phyloP scores from a whole-genome alignment of 768 basidiomycete genomes.

The Pleurotus ostreatus region DNA sequence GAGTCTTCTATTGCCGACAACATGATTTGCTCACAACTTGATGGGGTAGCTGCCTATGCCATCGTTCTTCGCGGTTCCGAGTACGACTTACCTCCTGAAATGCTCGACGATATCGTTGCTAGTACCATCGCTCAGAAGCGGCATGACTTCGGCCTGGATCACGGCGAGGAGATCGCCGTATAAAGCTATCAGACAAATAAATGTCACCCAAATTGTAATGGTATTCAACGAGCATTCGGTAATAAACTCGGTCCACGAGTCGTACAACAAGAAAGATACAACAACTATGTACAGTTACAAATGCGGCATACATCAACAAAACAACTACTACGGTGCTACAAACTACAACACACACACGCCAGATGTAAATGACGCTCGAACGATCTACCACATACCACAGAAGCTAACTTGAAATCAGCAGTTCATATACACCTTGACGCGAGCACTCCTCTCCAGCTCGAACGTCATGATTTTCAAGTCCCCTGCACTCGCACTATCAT shows the following conservation, averaged over 20 bases:
- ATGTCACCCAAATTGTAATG: neutral
- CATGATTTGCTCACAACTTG: constrained; percentile 7
- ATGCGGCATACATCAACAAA: neutral
- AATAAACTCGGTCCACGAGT: neutral
- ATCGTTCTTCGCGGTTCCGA: constrained; percentile 70
- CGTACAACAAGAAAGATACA: neutral
- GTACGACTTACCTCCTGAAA: constrained; percentile 63
- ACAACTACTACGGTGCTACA: neutral
- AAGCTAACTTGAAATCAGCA: neutral
- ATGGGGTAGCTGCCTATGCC: constrained; percentile 59
- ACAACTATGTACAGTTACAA: neutral
- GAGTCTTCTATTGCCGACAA: neutral
- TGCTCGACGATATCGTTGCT: constrained; percentile 66
- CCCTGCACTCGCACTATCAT: neutral
- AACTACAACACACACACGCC: neutral
- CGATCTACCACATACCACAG: neutral
- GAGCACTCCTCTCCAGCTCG: neutral
- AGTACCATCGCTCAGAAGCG: constrained; percentile 36
- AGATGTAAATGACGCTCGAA: neutral
- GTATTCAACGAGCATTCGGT: neutral
- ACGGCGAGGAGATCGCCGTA: neutral
- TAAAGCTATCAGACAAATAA: neutral
- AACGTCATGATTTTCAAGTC: neutral
- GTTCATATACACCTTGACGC: neutral
- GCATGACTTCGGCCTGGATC: constrained; percentile 11